phyloP scores from a whole-genome alignment of 805 yeast species.

The Cyberlindnera mrakii region DNA sequence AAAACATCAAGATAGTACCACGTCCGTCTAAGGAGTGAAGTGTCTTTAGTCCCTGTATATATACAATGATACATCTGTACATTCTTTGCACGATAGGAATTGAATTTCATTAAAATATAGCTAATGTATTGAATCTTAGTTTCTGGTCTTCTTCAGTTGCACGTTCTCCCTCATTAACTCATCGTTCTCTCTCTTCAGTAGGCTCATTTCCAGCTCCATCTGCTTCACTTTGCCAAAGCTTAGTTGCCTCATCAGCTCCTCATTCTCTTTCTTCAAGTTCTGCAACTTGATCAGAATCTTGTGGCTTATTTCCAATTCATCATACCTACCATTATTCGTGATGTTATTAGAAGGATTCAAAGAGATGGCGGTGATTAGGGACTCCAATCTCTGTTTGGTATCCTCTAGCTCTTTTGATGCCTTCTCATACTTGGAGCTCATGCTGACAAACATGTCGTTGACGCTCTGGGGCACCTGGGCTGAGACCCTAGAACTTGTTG shows the following conservation, averaged over 20 bases:
- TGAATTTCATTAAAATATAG: too few species aligned
- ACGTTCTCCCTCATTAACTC: constrained; percentile 1
- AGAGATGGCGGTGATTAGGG: constrained; percentile 50
- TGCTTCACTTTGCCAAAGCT: constrained; percentile 75
- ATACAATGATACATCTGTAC: constrained; percentile 1
- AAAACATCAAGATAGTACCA: constrained; percentile 15
- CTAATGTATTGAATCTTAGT: too few species aligned
- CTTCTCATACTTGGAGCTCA: constrained; percentile 42
- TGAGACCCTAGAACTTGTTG: constrained; percentile 12
- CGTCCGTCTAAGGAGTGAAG: constrained; percentile 14
- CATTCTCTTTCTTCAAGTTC: constrained; percentile 61
- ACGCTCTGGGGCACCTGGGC: constrained; percentile 35
- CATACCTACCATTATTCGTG: constrained; percentile 56
- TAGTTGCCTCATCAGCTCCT: constrained; percentile 60
- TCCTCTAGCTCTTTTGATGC: constrained; percentile 49
- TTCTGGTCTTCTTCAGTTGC: neutral
- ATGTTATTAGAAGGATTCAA: constrained; percentile 41
- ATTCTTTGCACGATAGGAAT: neutral
- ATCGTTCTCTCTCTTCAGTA: constrained; percentile 22
- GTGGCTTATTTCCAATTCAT: constrained; percentile 70
- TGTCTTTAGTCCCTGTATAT: constrained; percentile 1
- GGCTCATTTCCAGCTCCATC: constrained; percentile 58
- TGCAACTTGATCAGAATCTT: constrained; percentile 59
- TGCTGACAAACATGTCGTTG: constrained; percentile 41
- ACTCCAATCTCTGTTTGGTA: constrained; percentile 58